These are phyloP conservation scores for Candida mesenterica DNA, from an alignment of 1,139 yeast genomes.

Conservation along the genomic window DNA sequence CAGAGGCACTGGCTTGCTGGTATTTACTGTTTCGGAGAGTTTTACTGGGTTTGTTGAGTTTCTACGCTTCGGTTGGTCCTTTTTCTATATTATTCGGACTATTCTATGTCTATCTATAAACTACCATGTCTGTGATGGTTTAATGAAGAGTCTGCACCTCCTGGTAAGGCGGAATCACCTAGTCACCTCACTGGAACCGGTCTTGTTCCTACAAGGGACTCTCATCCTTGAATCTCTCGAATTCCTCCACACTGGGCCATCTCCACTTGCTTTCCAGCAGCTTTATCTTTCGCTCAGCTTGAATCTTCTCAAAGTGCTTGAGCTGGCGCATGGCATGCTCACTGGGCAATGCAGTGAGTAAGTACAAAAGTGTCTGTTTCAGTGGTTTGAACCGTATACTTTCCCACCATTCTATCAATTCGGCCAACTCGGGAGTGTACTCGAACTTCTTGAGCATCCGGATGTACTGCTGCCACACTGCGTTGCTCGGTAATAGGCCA, in stretches of 20 bases:
- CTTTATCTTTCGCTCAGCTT: not conserved
- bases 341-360: slow-evolving; percentile 40
- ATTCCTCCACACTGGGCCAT: not conserved
- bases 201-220: not conserved
- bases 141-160: too few species aligned
- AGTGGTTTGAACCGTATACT: slow-evolving; percentile 48
- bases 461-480: slow-evolving; percentile 53
- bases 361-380: slow-evolving; percentile 31
- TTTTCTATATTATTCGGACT: too few species aligned
- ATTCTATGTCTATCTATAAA: too few species aligned
- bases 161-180: too few species aligned
- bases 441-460: slow-evolving; percentile 46
- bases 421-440: slow-evolving; percentile 50
- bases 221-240: not conserved
- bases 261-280: not conserved
- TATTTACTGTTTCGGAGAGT: too few species aligned
- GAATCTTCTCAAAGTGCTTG: slow-evolving; percentile 30
- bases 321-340: slow-evolving; percentile 42
- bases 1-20: too few species aligned
- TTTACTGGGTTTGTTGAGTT: too few species aligned
- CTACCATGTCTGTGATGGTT: too few species aligned
- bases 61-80: too few species aligned
- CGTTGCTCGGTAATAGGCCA: slow-evolving; percentile 20
- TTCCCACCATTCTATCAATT: slow-evolving; percentile 60
- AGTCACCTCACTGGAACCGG: too few species aligned